Evolutionary conservation across 768 basidiomycete genomes (phyloP), one percentile per base, ranked within the genome.

Genomic region (Suillus subalutaceus): DNA sequence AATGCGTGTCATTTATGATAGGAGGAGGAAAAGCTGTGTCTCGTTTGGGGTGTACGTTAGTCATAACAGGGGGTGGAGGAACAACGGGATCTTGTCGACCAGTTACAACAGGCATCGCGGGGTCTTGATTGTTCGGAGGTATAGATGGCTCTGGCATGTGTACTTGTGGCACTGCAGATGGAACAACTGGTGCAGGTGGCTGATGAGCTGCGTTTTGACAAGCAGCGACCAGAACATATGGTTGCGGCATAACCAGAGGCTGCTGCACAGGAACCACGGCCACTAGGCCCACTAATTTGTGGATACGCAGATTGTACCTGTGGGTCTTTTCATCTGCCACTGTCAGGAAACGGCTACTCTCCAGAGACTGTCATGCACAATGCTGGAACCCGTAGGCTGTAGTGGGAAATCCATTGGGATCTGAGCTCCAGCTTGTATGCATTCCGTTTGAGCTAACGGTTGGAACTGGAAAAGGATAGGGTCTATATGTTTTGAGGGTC

Each of bases 171-270:
- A 64, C 68, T 48, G 55, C 23, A 8, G 65, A 48, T 18, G 30
- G 72, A 10, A 71, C 48, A 2, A 68, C 66, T 43, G 70, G 74
- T 30, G 63, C 53, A 32, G 68, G 64, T 50, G 23, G 48, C 13
- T 50, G 48, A 50, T 12, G 13, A 9, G 61, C 58, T 8, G 68
- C 38, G 0, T 66, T 66, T 57, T 59, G 75, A 61, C 69, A 72
- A 30, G 67, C 23, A 20, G 68, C 65, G 58, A 78, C 69, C 15
- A 73, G 76, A 16, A 72, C 20, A 23, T 76, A 77, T 3, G 56
- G 10, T 43, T 76, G 74, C 7, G 74, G 73, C 73, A 76, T 73
- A 32, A 70, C 50, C 30, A 77, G 7, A 12, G 74, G 76, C 40
- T 77, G 75, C n/a, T 77, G 75, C 4, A 70, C 16, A 4, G 68